A percentile compares a stretch with the other conserved stretches of the same genome.
phyloP scores from a whole-genome alignment of 2,329 filamentous ascomycete genomes.

The Trichoderma harzianum region DNA sequence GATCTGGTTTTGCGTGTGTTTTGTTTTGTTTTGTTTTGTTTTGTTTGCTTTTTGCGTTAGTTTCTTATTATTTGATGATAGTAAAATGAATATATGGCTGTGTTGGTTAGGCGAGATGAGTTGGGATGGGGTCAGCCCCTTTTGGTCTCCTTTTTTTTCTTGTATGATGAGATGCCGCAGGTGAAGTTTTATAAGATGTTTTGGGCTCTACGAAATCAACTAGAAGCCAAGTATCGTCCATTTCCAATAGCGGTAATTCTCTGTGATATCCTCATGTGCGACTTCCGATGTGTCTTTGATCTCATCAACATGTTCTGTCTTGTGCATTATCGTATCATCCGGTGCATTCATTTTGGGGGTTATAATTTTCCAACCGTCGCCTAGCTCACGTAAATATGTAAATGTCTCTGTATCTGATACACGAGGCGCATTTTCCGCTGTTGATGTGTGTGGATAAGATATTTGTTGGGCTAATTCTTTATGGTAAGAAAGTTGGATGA shows the following conservation, averaged over 20 bases:
- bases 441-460: no score
- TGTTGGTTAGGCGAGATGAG: slow-evolving; percentile 14
- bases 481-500: no score
- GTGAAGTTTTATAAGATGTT: background rate
- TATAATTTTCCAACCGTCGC: no score
- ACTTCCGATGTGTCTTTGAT: background rate
- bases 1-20: background rate
- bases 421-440: no score
- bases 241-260: background rate
- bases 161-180: background rate
- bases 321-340: accelerated
- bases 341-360: background rate
- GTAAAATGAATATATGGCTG: slow-evolving; percentile 8
- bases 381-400: no score
- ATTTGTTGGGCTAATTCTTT: no score
- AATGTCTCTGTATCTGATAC: no score
- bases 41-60: background rate
- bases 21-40: background rate
- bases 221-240: no score
- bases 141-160: background rate
- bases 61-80: background rate
- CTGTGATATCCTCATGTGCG: background rate
- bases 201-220: no score
- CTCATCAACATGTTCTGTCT: background rate
- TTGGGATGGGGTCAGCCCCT: background rate